A percentile compares a stretch with the other conserved stretches of the same genome.
Conservation (phyloP, 768 basidiomycete genomes). For the Antrodiella citrinella region DNA sequence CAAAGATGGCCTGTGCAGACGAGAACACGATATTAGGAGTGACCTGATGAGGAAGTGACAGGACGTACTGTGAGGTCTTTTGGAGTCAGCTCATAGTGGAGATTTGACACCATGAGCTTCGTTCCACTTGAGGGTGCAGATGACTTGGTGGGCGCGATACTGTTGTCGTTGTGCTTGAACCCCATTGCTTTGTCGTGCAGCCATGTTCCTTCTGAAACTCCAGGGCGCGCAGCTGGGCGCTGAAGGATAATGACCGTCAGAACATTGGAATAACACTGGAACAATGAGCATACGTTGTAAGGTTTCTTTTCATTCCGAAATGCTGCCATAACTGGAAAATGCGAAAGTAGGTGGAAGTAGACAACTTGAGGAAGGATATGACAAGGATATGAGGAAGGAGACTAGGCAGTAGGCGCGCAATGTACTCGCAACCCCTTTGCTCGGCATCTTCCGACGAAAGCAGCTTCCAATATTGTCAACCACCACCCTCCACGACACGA, state of each 20-base stretch:
- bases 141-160: slow-evolving; percentile 19
- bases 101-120: slow-evolving; percentile 72
- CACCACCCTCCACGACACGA: too few relatives aligned
- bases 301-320: slow-evolving; percentile 18
- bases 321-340: background rate
- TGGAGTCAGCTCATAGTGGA: slow-evolving; percentile 88
- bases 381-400: too few relatives aligned
- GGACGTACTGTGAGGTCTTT: slow-evolving; percentile 77
- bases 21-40: background rate
- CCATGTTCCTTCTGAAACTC: slow-evolving; percentile 59
- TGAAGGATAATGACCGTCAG: slow-evolving; percentile 18
- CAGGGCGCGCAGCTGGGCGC: slow-evolving; percentile 45
- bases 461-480: too few relatives aligned
- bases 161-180: slow-evolving; percentile 25
- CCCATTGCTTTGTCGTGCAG: slow-evolving; percentile 67
- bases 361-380: too few relatives aligned
- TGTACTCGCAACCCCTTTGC: too few relatives aligned
- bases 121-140: slow-evolving; percentile 29
- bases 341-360: background rate
- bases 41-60: background rate
- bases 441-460: too few relatives aligned
- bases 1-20: slow-evolving; percentile 67
- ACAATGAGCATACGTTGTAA: slow-evolving; percentile 12
- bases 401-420: too few relatives aligned
- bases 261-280: background rate